Base-by-base conservation (phyloP, 2,329 filamentous ascomycete genomes). In the Arthrinium phaeospermum region DNA sequence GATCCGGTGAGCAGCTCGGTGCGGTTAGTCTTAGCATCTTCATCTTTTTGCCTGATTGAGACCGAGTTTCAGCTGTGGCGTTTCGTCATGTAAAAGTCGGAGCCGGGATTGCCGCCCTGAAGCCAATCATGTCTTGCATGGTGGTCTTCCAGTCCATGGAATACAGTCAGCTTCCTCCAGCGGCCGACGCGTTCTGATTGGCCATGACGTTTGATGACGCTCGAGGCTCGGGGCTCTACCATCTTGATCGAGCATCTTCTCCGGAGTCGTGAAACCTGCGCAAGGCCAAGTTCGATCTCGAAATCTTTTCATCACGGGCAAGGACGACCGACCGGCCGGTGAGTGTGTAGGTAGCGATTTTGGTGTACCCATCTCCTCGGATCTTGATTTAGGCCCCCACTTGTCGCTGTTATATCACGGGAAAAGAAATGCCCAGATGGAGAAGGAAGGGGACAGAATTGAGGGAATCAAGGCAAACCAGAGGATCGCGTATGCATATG, bases 61-160 rank as follows among this genome's bases (percentile, higher is more conserved):
- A 76, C 70, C 74, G 69, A 72, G 74, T 76, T 80, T 82, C 81
- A 83, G 81, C 82, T 80, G 81, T 82, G 81, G 82, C 81, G 81
- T 77, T 75, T 78, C 76, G 74, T 76, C 74, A 73, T 74, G 75
- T 77, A 75, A 77, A 75, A 74, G 73, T 75, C 74, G 74, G 73
- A 75, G 76, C 75, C 77, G 74, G 76, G 76, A 77, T 79, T 69
- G 46, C 70, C 67, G 68, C 70, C 68, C 37, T 37, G 27, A 67
- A 72, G 69, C 80, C 81, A 82, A 82, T 82, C 78, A 81, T 67
- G 70, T 67, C 67, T 46, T 67, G 69, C 70, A 70, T 73, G 69
- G 70, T 74, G 67, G 73, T 73, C 70, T 75, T 71, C 71, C 75
- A 64, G 75, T 73, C 76, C 75, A 71, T 77, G 49, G 69, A 72